Percentiles rank a stretch among this genome's conserved stretches.
Conservation (phyloP, 2,329 filamentous ascomycete genomes). For the Calonectria montana region DNA sequence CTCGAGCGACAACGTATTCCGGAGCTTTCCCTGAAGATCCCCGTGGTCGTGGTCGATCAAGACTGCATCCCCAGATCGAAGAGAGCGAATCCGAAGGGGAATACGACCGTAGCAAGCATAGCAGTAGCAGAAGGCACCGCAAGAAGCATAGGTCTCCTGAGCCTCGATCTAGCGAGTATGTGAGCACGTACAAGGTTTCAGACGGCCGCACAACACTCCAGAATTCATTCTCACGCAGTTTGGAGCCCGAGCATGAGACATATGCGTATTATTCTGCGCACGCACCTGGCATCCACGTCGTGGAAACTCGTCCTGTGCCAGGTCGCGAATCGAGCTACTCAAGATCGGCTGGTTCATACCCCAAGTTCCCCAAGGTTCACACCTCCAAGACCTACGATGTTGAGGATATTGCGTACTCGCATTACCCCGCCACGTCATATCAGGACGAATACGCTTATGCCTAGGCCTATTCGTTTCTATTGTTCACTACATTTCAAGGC, state of each 20-base stretch:
- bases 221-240: constrained; percentile 42
- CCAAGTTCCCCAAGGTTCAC: constrained; percentile 48
- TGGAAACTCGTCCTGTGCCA: constrained; percentile 46
- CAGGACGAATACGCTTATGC: constrained; percentile 39
- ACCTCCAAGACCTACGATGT: constrained; percentile 45
- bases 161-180: constrained; percentile 36
- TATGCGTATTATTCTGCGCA: constrained; percentile 38
- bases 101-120: constrained; percentile 43
- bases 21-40: constrained; percentile 40
- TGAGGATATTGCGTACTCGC: constrained; percentile 49
- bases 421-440: constrained; percentile 40
- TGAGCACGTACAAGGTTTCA: constrained; percentile 47
- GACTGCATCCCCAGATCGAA: constrained; percentile 50
- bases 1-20: constrained; percentile 50
- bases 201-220: constrained; percentile 42
- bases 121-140: constrained; percentile 46
- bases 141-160: constrained; percentile 51
- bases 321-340: constrained; percentile 47
- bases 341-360: constrained; percentile 31
- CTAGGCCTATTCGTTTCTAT: not conserved
- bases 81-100: constrained; percentile 51
- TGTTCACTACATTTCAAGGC: constrained; percentile 39
- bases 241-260: constrained; percentile 37
- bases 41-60: constrained; percentile 53
- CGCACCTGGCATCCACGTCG: constrained; percentile 31